Evolutionary conservation across 176 grass and related monocot species (phyloP), one percentile per base, ranked within the genome.

Genomic region (Rhynchospora pubera): DNA sequence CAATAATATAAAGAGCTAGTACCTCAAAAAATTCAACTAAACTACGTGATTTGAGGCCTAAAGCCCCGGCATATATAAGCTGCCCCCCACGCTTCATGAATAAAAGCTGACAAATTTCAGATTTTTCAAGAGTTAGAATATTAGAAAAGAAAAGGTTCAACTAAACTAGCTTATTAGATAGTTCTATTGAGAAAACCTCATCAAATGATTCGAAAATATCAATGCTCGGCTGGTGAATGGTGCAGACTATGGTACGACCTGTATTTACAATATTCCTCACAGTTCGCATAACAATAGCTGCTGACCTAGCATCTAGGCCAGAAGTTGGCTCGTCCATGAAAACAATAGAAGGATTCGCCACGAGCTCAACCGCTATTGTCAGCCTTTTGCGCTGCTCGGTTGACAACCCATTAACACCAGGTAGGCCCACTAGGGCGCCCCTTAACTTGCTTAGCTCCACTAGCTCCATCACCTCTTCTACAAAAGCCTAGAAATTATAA

Each of bases 291-390:
- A 99, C 96, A 87, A 99, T 99, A 53, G 93, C 96, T 45, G 96
- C 96, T 88, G 96, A 89, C 56, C 96, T 93, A 71, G 96, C 96
- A 93, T 99, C 93, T 79, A 99, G 85, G 28, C 96, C 96, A 84
- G 96, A 99, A 56, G 96, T 99, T 43, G 96, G 96, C 70, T 99
- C 96, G 57, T 99, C 93, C 96, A 99, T 99, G 93, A 95, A 99
- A 39, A 99, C 91, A 78, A 99, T 95, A 60, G 96, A 99, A 85
- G 96, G 93, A 85, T 99, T 99, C 59, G 96, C 96, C 67, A 99
- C 96, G 42, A 99, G 93, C 82, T 99, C 96, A 70, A 95, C 92
- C 72, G 96, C 91, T 65, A 99, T 99, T 2, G 96, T 99, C 64
- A 99, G 79, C 84, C 96, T 91, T 89, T 99, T 99, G 16, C 96